Base-by-base conservation (phyloP, 225 moss, liverwort and hornwort species). In the Lunularia cruciata region DNA sequence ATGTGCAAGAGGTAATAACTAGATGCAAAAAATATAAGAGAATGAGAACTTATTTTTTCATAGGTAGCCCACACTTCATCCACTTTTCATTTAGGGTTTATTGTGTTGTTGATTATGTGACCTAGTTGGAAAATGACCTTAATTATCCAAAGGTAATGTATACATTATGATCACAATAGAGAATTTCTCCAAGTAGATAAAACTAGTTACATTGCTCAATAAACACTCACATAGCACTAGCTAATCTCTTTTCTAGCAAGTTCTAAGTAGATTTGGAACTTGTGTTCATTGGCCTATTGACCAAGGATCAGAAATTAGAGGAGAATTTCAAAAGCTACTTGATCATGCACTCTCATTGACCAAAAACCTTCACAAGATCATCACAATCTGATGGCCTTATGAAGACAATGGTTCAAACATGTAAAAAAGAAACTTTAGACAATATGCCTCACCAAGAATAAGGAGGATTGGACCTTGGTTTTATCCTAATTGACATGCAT, bases 271-370 rank as follows among this genome's bases (percentile, higher is more conserved):
- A n/a, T n/a, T n/a, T 34, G 27, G 51, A 53, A 10, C 49, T 23
- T 28, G 51, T 48, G 49, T 19, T 4, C 27, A 53, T 12, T 68
- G 47, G 16, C 36, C 35, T 19, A 60, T 22, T 60, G 35, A 60
- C 22, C 35, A 34, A 22, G 60, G 34, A 33, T 33, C 36, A n/a
- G 35, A 60, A 4, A 33, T 60, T 22, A 34, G 4, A 4, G 49
- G 12, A 16, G 47, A 68, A 68, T 49, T 51, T 33, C 63, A 53
- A 35, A 49, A 68, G 12, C 51, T 68, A n/a, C 51, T 68, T 48
- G 51, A 68, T n/a, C n/a, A n/a, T n/a, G n/a, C n/a, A n/a, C n/a
- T n/a, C n/a, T n/a, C 45, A 60, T 60, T 6, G 60, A 60, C 28
- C 60, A 31, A 18, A 4, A 35, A 31, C 26, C 60, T 35, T 25